Evolutionary conservation across 2,329 filamentous ascomycete species (phyloP), one percentile per base, ranked within the genome.

Genomic region (Helicocarpus griseus): DNA sequence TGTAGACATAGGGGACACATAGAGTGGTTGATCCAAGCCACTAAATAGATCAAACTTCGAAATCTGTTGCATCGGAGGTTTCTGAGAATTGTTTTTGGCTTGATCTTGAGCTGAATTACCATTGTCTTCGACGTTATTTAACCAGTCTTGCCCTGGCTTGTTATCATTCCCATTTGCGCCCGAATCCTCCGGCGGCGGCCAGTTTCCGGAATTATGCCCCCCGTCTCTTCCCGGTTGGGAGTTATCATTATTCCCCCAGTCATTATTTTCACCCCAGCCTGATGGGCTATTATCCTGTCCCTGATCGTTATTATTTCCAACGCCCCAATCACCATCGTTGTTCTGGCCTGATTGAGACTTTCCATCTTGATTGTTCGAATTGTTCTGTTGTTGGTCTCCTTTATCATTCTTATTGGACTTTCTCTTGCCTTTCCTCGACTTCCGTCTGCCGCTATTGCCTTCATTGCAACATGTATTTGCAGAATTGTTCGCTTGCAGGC

Each of bases 1-100:
- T 21, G 49, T 49, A 44, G 33, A 48, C 19, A 50, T 43, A 19
- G 54, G 57, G 9, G 55, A 52, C 13, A 54, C 49, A 24, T 54
- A 50, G 14, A 47, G n/a, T 5, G 48, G 43, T n/a, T 26, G 17
- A 21, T 46, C 8, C 8, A 17, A 26, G 14, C 21, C n/a, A 6
- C 19, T 21, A 9, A n/a, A 9, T 40, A 17, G 17, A 22, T 11
- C n/a, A 29, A 33, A 49, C 17, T 39, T n/a, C 5, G 21, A 35
- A 9, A 14, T 22, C n/a, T 49, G 47, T 13, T n/a, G 35, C 28
- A 19, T 40, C 8, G 24, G 28, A 4, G 35, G 47, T 7, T 21
- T n/a, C 22, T 40, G 28, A 7, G 7, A 14, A 11, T 9, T 17
- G 39, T 44, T 17, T 5, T 14, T 21, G 9, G 26, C 14, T 21